These are phyloP conservation scores for Liquidambar formosana DNA, from an alignment of 164 flowering plant species.

Conservation along the genomic window DNA sequence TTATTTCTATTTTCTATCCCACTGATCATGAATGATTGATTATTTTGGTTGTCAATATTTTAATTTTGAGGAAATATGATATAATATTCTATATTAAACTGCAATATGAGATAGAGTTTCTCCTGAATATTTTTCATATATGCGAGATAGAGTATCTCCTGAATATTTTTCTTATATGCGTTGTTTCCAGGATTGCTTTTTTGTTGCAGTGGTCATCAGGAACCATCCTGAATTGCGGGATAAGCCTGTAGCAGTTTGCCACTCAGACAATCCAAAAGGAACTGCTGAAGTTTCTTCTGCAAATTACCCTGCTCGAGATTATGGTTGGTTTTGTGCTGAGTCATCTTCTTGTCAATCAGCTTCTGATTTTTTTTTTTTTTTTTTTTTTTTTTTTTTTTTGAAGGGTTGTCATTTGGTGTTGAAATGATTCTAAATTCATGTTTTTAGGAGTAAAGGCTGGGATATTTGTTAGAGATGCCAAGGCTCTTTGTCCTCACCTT, in stretches of 20 bases:
- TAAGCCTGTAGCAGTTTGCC: conserved; percentile 93
- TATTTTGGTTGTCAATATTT: conserved; percentile 2
- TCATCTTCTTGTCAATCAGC: not conserved
- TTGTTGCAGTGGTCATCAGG: conserved; percentile 82
- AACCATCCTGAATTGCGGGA: conserved; percentile 66
- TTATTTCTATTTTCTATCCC: conserved; percentile 2
- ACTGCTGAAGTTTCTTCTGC: conserved; percentile 98
- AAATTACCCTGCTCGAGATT: conserved; percentile 87
- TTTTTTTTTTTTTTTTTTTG: conserved; percentile 1
- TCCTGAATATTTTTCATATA: no score
- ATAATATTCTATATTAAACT: no score
- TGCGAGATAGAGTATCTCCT: no score
- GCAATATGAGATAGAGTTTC: no score
- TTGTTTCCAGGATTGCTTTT: conserved; percentile 81
- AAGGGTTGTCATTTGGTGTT: not conserved
- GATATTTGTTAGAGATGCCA: conserved; percentile 94
- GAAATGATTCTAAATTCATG: conserved; percentile 4
- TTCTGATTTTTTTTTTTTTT: not conserved
- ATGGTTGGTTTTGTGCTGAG: conserved; percentile 46
- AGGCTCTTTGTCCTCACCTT: conserved; percentile 87
- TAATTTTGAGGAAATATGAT: not conserved
- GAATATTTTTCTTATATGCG: no score
- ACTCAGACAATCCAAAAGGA: conserved; percentile 89
- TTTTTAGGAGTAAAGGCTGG: conserved; percentile 83
- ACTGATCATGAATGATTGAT: not conserved